phyloP scores from a whole-genome alignment of 306 rosid species.

The Prunus davidiana region DNA sequence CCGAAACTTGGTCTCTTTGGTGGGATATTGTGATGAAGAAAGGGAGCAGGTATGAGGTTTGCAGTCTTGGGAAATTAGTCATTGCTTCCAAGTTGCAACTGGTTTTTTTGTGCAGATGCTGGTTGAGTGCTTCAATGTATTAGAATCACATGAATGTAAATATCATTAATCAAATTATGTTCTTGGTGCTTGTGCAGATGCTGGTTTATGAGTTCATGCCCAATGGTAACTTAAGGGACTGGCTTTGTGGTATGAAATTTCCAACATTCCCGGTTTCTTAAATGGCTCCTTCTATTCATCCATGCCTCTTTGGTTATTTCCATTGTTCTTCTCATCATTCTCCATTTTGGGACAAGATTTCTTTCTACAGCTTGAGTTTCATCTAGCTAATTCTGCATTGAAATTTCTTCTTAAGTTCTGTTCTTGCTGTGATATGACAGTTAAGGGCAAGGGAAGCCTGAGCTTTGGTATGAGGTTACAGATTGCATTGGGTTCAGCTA shows the following conservation, averaged over 20 bases:
- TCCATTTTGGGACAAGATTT: not conserved
- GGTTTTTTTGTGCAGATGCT: not conserved
- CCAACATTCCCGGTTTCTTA: not conserved
- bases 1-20: constrained; percentile 73
- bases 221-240: constrained; percentile 79
- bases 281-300: constrained; percentile 2
- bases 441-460: constrained; percentile 34
- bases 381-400: not conserved
- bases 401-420: not conserved
- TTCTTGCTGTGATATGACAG: constrained; percentile 43
- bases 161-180: not conserved
- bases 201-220: constrained; percentile 90
- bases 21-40: constrained; percentile 83
- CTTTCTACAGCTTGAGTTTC: not conserved
- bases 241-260: constrained; percentile 64
- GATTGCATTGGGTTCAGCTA: constrained; percentile 80
- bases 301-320: not conserved
- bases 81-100: not conserved
- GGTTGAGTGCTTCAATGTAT: not conserved
- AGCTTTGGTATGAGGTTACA: constrained; percentile 55
- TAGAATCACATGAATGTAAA: not conserved
- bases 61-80: not conserved
- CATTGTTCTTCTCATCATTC: too few relatives aligned
- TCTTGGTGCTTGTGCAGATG: constrained; percentile 58
- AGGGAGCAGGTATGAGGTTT: constrained; percentile 56